Evolutionary conservation across 2,329 filamentous ascomycete species (phyloP).

Genomic region (Decorospora gaudefroyi): DNA sequence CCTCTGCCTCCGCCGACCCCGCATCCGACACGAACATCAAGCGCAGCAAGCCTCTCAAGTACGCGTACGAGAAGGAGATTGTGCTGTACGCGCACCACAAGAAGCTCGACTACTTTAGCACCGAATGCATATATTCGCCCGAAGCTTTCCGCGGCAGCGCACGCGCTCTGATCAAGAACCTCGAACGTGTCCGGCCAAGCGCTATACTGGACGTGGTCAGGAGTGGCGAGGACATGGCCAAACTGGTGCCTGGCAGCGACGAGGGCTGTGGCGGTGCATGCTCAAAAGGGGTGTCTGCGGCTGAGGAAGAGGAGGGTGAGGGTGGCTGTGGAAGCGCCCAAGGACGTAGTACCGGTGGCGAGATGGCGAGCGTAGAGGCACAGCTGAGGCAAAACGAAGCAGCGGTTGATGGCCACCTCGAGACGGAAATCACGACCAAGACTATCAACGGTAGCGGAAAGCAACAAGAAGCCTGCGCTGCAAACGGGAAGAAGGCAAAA

Average conservation of each 20-base stretch:
- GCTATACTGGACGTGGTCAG: slow-evolving; percentile 93
- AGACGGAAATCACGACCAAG: slow-evolving; percentile 65
- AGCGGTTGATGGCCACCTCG: slow-evolving; percentile 60
- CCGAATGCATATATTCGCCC: slow-evolving; percentile 97
- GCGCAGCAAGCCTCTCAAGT: slow-evolving; percentile 94
- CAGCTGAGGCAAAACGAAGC: slow-evolving; percentile 68
- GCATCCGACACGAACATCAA: slow-evolving; percentile 77
- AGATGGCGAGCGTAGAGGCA: slow-evolving; percentile 82
- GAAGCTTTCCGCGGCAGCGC: slow-evolving; percentile 95
- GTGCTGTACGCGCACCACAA: slow-evolving; percentile 97
- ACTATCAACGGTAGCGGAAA: slow-evolving; percentile 41
- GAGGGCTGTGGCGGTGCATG: slow-evolving; percentile 42
- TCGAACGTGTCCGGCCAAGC: slow-evolving; percentile 90
- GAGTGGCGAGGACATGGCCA: slow-evolving; percentile 95
- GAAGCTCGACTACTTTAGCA: slow-evolving; percentile 96
- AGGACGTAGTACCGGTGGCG: slow-evolving; percentile 68
- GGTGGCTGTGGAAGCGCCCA: slow-evolving; percentile 77
- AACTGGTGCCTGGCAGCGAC: slow-evolving; percentile 67
- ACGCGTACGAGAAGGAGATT: slow-evolving; percentile 98
- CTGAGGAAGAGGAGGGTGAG: slow-evolving; percentile 64
- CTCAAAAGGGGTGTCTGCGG: slow-evolving; percentile 42
- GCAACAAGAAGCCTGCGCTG: slow-evolving; percentile 41
- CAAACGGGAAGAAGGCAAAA: slow-evolving; percentile 27
- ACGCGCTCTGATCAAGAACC: slow-evolving; percentile 87
- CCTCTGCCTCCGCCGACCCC: slow-evolving; percentile 58